Conservation (phyloP, 805 yeast genomes). For the Myxozyma geophila region DNA sequence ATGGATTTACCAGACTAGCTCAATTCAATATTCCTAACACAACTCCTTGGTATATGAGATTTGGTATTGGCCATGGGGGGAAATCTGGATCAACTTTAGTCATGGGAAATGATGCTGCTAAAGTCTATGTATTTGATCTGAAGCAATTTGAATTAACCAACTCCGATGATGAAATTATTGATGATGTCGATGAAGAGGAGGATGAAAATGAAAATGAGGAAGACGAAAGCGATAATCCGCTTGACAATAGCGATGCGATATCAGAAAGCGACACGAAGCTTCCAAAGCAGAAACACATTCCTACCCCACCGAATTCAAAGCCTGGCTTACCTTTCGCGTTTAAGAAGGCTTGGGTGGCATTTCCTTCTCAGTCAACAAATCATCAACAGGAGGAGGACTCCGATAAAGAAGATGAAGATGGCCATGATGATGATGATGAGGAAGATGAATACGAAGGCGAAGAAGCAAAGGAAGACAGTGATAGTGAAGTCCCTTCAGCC, state of each 20-base stretch:
- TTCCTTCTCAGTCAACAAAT: background rate
- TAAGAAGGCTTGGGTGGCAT: background rate
- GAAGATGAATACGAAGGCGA: background rate
- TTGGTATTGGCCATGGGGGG: conserved; percentile 19
- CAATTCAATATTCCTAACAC: conserved; percentile 31
- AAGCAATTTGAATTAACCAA: conserved; percentile 12
- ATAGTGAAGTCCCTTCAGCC: too few species aligned
- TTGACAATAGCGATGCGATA: background rate
- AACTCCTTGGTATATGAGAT: conserved; percentile 36
- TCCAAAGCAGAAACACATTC: background rate
- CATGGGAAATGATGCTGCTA: conserved; percentile 33
- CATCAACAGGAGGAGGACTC: background rate
- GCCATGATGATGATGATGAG: background rate
- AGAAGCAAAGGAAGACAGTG: background rate
- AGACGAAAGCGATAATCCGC: background rate
- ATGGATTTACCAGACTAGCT: conserved; percentile 23
- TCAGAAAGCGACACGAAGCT: background rate
- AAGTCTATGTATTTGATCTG: conserved; percentile 26
- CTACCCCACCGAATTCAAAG: background rate
- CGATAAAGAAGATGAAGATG: background rate
- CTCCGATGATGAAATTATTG: background rate
- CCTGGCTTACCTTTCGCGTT: conserved; percentile 4
- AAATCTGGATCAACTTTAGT: conserved; percentile 15
- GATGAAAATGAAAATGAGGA: background rate
- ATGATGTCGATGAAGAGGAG: conserved; percentile 4